A percentile compares a stretch with the other conserved stretches of the same genome.
Conservation (phyloP, 176 grass and related monocot species). For the Aechmea fasciata region DNA sequence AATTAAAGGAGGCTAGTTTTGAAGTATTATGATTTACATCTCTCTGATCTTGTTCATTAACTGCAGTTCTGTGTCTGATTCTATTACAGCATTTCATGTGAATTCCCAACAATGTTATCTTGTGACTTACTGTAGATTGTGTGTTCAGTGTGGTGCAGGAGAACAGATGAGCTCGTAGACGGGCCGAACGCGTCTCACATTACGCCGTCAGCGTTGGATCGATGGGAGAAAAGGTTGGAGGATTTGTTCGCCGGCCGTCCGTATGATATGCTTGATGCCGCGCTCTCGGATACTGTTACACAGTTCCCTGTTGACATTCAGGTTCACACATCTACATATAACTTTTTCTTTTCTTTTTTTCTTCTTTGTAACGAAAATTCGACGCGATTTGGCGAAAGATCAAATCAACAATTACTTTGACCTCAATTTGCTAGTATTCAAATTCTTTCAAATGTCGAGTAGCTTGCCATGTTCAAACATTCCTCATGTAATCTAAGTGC, state of each 20-base stretch:
- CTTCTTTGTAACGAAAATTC: too few species aligned
- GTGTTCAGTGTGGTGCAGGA: constrained; percentile 80
- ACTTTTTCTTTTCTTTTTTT: too few species aligned
- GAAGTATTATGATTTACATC: background rate
- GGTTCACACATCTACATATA: constrained; percentile 20
- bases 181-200: constrained; percentile 83
- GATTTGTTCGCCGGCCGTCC: constrained; percentile 65
- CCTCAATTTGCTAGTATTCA: too few species aligned
- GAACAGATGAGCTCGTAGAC: constrained; percentile 88
- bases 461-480: too few species aligned
- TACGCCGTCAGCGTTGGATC: constrained; percentile 60
- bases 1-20: background rate
- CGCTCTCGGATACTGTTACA: constrained; percentile 60
- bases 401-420: too few species aligned
- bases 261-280: constrained; percentile 94
- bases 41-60: background rate
- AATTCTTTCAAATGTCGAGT: too few species aligned
- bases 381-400: too few species aligned
- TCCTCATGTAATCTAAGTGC: too few species aligned
- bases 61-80: background rate
- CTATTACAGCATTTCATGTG: background rate
- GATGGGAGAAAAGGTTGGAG: constrained; percentile 74
- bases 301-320: constrained; percentile 73
- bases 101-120: background rate
- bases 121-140: background rate